Conservation (phyloP, 805 yeast genomes). For the Peterozyma toletana region DNA sequence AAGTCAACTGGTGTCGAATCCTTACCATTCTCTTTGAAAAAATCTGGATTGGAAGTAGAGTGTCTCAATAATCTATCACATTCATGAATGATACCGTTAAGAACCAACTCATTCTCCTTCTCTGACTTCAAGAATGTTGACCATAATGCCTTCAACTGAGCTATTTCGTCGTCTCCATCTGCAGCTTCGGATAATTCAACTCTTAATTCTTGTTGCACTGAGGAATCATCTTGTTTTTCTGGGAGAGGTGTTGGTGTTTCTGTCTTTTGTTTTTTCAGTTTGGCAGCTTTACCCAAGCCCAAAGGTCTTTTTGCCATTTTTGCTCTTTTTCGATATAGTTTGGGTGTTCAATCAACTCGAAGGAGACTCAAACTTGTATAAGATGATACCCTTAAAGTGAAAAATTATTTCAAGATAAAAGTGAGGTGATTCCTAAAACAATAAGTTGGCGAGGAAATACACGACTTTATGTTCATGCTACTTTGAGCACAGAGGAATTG, state of each 20-base stretch:
- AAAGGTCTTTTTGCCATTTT: constrained; percentile 57
- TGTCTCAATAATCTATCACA: constrained; percentile 73
- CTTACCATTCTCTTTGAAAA: constrained; percentile 10
- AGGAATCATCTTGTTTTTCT: constrained; percentile 5
- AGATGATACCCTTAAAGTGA: no score
- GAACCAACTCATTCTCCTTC: constrained; percentile 53
- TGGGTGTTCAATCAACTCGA: no score
- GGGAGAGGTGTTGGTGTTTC: neutral
- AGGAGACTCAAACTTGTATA: no score
- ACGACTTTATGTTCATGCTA: no score
- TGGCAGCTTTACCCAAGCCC: constrained; percentile 56
- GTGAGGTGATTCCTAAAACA: no score
- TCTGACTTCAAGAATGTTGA: constrained; percentile 48
- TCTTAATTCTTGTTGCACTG: constrained; percentile 31
- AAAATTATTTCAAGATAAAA: no score
- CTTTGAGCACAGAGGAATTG: no score
- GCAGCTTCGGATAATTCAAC: constrained; percentile 66
- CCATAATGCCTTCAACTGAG: constrained; percentile 72
- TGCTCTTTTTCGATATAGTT: neutral
- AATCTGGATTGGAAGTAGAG: constrained; percentile 18
- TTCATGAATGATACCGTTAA: constrained; percentile 88
- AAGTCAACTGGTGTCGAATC: constrained; percentile 17
- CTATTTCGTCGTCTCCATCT: constrained; percentile 73
- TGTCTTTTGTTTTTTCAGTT: constrained; percentile 31
- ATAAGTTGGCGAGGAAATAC: no score